Percentiles rank a stretch among this genome's conserved stretches.
Conservation (phyloP, 495 filamentous ascomycete genomes). For the Penicillium verhagenii region DNA sequence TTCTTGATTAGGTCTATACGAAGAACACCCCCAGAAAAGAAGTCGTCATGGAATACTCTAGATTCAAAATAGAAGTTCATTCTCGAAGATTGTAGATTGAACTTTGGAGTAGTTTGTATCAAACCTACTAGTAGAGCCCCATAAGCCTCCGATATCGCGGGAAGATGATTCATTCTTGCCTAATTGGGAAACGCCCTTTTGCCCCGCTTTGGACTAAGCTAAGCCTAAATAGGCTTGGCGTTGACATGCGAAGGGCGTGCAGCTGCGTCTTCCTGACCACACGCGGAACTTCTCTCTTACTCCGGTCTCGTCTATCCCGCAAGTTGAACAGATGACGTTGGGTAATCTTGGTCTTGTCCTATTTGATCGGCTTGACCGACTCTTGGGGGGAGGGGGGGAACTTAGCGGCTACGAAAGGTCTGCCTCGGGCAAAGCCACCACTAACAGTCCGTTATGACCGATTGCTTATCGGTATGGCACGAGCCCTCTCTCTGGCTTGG, state of each 20-base stretch:
- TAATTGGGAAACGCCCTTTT: neutral
- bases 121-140: no score
- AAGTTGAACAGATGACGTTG: neutral
- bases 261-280: constrained; percentile 14
- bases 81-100: neutral
- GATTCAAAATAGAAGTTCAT: neutral
- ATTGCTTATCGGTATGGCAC: constrained; percentile 19
- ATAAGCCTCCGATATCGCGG: constrained; percentile 12
- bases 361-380: constrained; percentile 10
- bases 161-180: neutral
- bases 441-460: constrained; percentile 14
- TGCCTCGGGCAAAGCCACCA: neutral
- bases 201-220: neutral
- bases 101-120: no score
- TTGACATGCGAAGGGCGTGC: constrained; percentile 42
- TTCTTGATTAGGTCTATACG: no score
- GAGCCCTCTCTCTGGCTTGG: neutral
- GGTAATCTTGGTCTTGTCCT: constrained; percentile 10
- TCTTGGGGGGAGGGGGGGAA: no score
- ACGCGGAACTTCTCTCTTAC: constrained; percentile 2
- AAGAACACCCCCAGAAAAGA: neutral
- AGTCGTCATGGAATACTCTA: neutral
- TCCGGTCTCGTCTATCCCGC: constrained; percentile 1
- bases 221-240: constrained; percentile 30
- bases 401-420: neutral